These are phyloP conservation scores for Kodamaea arcana DNA, from an alignment of 1,139 yeast species.

Conservation along the genomic window DNA sequence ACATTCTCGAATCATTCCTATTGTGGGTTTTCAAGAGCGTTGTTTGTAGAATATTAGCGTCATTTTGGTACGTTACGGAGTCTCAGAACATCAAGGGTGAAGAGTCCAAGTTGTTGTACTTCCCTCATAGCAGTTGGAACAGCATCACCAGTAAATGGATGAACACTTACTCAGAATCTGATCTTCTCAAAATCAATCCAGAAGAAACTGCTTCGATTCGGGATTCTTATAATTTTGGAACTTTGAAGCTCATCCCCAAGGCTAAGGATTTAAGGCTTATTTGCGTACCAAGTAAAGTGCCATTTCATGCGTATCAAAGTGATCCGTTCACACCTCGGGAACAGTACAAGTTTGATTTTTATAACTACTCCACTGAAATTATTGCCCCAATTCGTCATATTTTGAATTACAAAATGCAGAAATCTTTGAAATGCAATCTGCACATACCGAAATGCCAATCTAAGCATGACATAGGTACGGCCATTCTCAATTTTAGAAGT, in stretches of 20 bases:
- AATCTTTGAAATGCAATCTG: background rate
- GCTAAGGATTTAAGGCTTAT: slow-evolving; percentile 53
- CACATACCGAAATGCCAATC: slow-evolving; percentile 23
- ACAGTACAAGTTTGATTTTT: slow-evolving; percentile 17
- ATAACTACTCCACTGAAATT: slow-evolving; percentile 19
- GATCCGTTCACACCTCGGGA: slow-evolving; percentile 2
- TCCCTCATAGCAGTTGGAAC: slow-evolving; percentile 61
- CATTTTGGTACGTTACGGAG: slow-evolving; percentile 69
- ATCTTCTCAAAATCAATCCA: slow-evolving; percentile 14
- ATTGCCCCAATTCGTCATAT: slow-evolving; percentile 34
- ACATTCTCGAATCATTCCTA: slow-evolving; percentile 39
- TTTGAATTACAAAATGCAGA: slow-evolving; percentile 8
- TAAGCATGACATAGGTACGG: slow-evolving; percentile 23
- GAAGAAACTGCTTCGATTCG: background rate
- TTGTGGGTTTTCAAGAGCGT: slow-evolving; percentile 55
- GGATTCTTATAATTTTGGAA: slow-evolving; percentile 27
- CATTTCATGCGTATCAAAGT: slow-evolving; percentile 8
- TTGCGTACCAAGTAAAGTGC: slow-evolving; percentile 46
- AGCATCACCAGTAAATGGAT: slow-evolving; percentile 39
- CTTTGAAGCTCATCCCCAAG: slow-evolving; percentile 53
- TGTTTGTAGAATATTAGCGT: slow-evolving; percentile 44
- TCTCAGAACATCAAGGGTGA: slow-evolving; percentile 34
- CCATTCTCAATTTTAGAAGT: slow-evolving; percentile 20
- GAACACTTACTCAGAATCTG: slow-evolving; percentile 30
- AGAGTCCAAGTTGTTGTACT: slow-evolving; percentile 43